Conservation (phyloP, 257 asterid genomes). For the Asclepias syriaca region DNA sequence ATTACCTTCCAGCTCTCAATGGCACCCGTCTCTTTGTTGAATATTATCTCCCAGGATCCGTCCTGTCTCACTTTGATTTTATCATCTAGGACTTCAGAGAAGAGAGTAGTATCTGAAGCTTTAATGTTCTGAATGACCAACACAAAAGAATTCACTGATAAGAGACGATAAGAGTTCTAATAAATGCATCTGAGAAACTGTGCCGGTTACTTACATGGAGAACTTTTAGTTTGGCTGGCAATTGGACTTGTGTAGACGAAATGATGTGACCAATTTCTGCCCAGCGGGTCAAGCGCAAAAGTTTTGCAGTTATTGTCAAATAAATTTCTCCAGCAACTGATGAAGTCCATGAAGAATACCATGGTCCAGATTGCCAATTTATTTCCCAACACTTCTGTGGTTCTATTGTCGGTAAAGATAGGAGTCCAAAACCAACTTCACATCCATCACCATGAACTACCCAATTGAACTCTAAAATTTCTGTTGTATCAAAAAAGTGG, state of each 20-base stretch:
- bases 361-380: conserved; percentile 70
- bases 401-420: conserved; percentile 46
- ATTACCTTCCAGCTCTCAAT: conserved; percentile 89
- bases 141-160: conserved; percentile 11
- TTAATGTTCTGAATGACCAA: conserved; percentile 42
- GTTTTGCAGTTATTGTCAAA: conserved; percentile 59
- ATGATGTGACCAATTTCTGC: conserved; percentile 75
- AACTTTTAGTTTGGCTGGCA: conserved; percentile 49
- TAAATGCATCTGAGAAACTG: conserved; percentile 14
- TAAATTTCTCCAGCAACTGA: conserved; percentile 59
- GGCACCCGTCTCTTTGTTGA: conserved; percentile 57
- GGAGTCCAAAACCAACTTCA: conserved; percentile 65
- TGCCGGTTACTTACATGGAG: conserved; percentile 48
- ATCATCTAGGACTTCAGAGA: conserved; percentile 45
- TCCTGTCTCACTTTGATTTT: conserved; percentile 45
- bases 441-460: conserved; percentile 62
- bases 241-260: conserved; percentile 69
- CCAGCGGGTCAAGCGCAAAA: conserved; percentile 64
- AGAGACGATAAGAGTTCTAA: conserved; percentile 7
- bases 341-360: conserved; percentile 57
- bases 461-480: conserved; percentile 73
- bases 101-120: conserved; percentile 29
- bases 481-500: conserved; percentile 72
- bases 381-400: conserved; percentile 53
- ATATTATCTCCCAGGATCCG: conserved; percentile 68